Base-by-base conservation (phyloP, 148 eudicot species). In the Camellia sinensis region DNA sequence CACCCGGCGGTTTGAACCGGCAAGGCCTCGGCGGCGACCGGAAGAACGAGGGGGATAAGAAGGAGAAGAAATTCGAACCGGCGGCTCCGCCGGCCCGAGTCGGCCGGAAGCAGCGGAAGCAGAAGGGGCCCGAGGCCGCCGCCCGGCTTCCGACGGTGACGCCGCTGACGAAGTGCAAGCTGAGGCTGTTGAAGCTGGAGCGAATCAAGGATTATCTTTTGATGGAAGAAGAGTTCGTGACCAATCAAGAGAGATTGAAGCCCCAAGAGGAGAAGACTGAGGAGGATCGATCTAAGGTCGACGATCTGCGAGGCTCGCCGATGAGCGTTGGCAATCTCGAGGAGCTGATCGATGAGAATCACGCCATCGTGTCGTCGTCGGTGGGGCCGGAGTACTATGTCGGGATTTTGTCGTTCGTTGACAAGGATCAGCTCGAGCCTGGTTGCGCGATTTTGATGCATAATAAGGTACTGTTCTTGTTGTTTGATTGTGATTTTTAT, bases 381-480 rank as follows among this genome's bases (percentile, higher is more conserved):
- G 98, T 96, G 22, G 99, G 99, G 29, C 99, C 99, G 18, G 99
- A 96, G 87, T 96, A 96, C 75, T 96, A 95, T 73, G 99, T 95
- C 18, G 87, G 97, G 72, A 95, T 96, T 3, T 52, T 92, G 80
- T 89, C 92, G 9, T 96, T 93, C 80, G 98, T 93, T 12, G 98
- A 94, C 84, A 93, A 96, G 91, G 99, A 95, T 85, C 99, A 95
- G 84, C 84, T 95, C 22, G 99, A 95, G 82, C 97, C 99, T 71
- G 98, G 99, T 0, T 95, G 99, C 69, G 86, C 99, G 0, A 95
- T 95, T 82, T 78, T 95, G 81, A 95, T 93, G 99, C 99, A 95
- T 76, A 95, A 95, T 72, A 95, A 95, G 99, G 99, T 95, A 69
- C 3, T 69, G 71, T 48, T 62, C 40, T n/a, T 44, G 72, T 19